These are phyloP conservation scores for Jacaranda mimosifolia DNA, from an alignment of 257 asterid species.

Conservation along the genomic window DNA sequence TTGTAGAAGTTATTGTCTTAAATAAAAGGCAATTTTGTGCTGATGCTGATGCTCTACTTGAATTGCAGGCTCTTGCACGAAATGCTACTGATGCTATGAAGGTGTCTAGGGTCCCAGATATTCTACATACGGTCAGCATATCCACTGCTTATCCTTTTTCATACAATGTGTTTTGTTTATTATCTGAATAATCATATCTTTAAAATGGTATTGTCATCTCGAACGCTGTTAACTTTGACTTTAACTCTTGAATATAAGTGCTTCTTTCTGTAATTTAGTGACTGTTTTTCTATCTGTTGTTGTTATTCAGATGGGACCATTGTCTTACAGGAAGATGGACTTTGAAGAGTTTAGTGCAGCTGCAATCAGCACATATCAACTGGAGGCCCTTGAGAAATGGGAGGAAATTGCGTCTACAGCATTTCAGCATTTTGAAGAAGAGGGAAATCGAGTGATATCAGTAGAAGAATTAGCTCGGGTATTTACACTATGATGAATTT, in stretches of 20 bases:
- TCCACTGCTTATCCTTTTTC: neutral
- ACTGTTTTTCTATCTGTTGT: neutral
- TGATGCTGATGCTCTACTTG: neutral
- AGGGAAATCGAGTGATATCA: conserved; percentile 84
- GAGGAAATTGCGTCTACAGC: conserved; percentile 80
- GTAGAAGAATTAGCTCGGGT: conserved; percentile 90
- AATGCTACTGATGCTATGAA: conserved; percentile 93
- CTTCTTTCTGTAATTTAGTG: neutral
- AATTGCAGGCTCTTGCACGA: conserved; percentile 75
- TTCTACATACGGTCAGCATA: conserved; percentile 72
- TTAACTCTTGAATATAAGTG: neutral
- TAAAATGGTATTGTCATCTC: no score
- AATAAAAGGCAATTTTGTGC: no score
- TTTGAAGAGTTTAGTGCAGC: conserved; percentile 92
- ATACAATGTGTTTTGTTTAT: no score
- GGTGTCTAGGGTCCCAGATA: conserved; percentile 86
- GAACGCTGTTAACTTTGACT: no score
- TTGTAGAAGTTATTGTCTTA: no score
- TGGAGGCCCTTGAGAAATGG: conserved; percentile 87
- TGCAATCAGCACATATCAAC: conserved; percentile 84
- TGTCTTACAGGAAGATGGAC: conserved; percentile 76
- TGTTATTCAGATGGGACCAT: conserved; percentile 69
- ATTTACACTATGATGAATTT: neutral
- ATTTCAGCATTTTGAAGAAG: conserved; percentile 74
- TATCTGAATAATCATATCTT: no score